A percentile compares a stretch with the other conserved stretches of the same genome.
phyloP scores from a whole-genome alignment of 2,329 filamentous ascomycete species.

The Colletotrichum lindemuthianum region DNA sequence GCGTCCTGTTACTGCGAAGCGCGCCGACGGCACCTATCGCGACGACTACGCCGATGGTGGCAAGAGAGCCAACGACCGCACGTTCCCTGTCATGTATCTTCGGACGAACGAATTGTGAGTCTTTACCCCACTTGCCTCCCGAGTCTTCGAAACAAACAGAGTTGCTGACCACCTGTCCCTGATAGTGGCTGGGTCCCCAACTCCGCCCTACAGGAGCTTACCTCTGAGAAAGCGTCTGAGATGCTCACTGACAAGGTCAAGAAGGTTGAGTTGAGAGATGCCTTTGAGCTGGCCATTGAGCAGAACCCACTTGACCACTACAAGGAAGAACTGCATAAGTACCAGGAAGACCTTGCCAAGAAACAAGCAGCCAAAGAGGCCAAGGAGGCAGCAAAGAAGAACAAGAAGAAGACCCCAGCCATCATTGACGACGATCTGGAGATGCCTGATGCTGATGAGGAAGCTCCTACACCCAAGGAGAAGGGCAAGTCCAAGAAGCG shows the following conservation, averaged over 20 bases:
- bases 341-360: conserved; percentile 72
- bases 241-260: conserved; percentile 79
- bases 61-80: conserved; percentile 85
- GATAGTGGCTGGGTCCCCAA: conserved; percentile 91
- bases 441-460: conserved; percentile 70
- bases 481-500: conserved; percentile 82
- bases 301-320: conserved; percentile 82
- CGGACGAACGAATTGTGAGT: conserved; percentile 97
- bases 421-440: conserved; percentile 67
- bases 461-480: conserved; percentile 70
- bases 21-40: conserved; percentile 85
- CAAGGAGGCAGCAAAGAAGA: conserved; percentile 59
- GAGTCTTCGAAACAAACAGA: background rate
- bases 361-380: conserved; percentile 61
- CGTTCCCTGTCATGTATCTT: conserved; percentile 95
- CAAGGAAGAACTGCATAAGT: conserved; percentile 80
- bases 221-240: conserved; percentile 75
- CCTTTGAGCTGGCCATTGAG: conserved; percentile 83
- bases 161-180: conserved; percentile 16
- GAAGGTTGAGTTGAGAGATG: conserved; percentile 77
- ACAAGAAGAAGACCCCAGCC: conserved; percentile 57
- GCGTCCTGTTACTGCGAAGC: conserved; percentile 85
- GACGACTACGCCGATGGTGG: conserved; percentile 89
- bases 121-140: background rate
- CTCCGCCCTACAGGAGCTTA: conserved; percentile 80